Percentiles rank a stretch among this genome's conserved stretches.
phyloP scores from a whole-genome alignment of 257 asterid genomes.

The Forsythia viridissima region DNA sequence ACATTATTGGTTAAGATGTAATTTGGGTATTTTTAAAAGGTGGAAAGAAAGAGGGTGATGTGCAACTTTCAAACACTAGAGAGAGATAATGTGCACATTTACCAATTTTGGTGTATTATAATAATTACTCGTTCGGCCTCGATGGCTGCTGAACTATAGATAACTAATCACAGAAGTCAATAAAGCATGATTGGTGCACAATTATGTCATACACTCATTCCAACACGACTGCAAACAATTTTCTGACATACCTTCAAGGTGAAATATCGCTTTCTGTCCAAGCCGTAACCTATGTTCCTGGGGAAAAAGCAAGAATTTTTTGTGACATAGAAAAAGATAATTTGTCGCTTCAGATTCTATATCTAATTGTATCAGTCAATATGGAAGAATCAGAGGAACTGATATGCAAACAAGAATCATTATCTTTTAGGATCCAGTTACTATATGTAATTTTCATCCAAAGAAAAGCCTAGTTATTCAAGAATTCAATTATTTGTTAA shows the following conservation, averaged over 20 bases:
- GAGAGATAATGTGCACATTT: not conserved
- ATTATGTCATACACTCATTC: slow-evolving; percentile 1
- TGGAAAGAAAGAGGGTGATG: not conserved
- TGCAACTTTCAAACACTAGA: not conserved
- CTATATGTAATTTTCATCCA: not conserved
- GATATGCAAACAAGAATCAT: not conserved
- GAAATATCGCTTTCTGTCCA: slow-evolving; percentile 97
- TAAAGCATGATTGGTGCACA: not conserved
- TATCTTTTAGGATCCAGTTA: not conserved
- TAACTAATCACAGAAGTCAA: not conserved
- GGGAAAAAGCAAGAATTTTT: slow-evolving; percentile 14
- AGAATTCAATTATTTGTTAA: not conserved
- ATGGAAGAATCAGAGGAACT: not conserved
- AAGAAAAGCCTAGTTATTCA: not conserved
- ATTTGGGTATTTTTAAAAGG: not conserved
- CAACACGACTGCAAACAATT: not conserved
- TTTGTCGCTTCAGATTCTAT: not conserved
- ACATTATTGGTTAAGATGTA: not conserved
- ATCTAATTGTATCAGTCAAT: not conserved
- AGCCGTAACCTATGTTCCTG: slow-evolving; percentile 95
- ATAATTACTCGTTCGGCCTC: not conserved
- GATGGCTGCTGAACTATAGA: not conserved
- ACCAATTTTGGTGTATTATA: not conserved
- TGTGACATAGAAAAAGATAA: not conserved
- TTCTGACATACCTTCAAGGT: slow-evolving; percentile 80